phyloP scores from a whole-genome alignment of 352 stramenopile genomes.

The Phytophthora chlamydospora region DNA sequence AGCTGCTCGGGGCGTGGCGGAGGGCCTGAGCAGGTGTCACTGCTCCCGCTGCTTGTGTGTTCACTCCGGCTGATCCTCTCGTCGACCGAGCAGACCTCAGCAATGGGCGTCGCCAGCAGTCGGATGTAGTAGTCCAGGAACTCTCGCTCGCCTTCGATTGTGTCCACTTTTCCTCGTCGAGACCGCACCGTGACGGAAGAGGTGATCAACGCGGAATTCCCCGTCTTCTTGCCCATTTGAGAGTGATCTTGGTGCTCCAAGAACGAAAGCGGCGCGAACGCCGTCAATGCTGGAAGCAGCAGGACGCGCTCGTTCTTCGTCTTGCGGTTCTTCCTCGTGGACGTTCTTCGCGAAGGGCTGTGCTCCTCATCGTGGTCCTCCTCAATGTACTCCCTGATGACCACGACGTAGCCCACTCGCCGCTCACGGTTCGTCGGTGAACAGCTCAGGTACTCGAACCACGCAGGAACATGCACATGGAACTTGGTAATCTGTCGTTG shows the following conservation, averaged over 20 bases:
- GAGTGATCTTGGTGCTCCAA: constrained; percentile 41
- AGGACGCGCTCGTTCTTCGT: constrained; percentile 39
- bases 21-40: neutral
- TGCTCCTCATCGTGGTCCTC: neutral
- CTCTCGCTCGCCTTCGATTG: constrained; percentile 45
- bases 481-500: constrained; percentile 35
- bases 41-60: neutral
- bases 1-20: constrained; percentile 1
- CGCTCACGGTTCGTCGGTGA: constrained; percentile 39
- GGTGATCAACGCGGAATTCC: constrained; percentile 24
- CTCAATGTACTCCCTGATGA: constrained; percentile 32
- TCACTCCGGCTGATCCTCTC: neutral
- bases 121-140: constrained; percentile 51
- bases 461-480: constrained; percentile 46
- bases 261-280: constrained; percentile 50
- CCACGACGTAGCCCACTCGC: constrained; percentile 57
- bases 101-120: constrained; percentile 13
- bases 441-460: constrained; percentile 67
- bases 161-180: constrained; percentile 30
- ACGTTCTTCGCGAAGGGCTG: neutral
- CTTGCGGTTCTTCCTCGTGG: neutral
- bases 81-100: constrained; percentile 8
- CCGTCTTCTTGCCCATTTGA: constrained; percentile 5
- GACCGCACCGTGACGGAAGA: constrained; percentile 46
- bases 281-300: constrained; percentile 41